Percentiles rank a stretch among this genome's conserved stretches.
Conservation (phyloP, 371 early-diverging fungal genomes). For the Mortierella sp. region DNA sequence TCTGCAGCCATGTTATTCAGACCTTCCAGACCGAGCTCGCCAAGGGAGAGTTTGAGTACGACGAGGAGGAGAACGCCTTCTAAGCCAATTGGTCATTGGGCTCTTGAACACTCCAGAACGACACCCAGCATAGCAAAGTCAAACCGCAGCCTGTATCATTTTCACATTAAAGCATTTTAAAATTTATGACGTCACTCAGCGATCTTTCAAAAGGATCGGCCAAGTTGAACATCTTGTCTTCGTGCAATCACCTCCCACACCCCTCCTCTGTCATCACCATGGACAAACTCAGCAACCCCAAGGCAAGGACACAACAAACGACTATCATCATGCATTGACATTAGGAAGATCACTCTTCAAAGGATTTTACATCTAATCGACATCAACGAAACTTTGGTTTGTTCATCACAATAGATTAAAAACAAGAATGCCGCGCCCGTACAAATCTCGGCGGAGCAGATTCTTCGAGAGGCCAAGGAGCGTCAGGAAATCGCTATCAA, state of each 20-base stretch:
- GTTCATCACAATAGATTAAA: conserved; percentile 79
- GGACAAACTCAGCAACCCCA: background rate
- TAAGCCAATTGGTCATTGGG: conserved; percentile 11
- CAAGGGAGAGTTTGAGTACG: conserved; percentile 61
- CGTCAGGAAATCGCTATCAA: conserved; percentile 83
- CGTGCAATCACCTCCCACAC: background rate
- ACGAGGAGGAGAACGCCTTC: conserved; percentile 50
- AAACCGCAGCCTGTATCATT: background rate
- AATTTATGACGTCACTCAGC: background rate
- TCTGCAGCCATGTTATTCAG: conserved; percentile 77
- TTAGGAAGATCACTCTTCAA: background rate
- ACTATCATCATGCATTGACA: background rate
- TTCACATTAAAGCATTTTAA: background rate
- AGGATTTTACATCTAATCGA: background rate
- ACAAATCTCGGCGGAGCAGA: conserved; percentile 99
- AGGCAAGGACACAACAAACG: background rate
- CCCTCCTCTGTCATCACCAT: background rate
- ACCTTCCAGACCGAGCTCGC: conserved; percentile 74
- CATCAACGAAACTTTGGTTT: no score
- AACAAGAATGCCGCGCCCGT: conserved; percentile 98
- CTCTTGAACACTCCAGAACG: background rate
- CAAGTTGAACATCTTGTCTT: background rate
- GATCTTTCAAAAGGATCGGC: no score
- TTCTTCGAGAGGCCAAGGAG: conserved; percentile 95
- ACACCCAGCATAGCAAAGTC: background rate